These are phyloP conservation scores for Flaveria ramosissima DNA, from an alignment of 129 eudicot genomes.

Conservation along the genomic window DNA sequence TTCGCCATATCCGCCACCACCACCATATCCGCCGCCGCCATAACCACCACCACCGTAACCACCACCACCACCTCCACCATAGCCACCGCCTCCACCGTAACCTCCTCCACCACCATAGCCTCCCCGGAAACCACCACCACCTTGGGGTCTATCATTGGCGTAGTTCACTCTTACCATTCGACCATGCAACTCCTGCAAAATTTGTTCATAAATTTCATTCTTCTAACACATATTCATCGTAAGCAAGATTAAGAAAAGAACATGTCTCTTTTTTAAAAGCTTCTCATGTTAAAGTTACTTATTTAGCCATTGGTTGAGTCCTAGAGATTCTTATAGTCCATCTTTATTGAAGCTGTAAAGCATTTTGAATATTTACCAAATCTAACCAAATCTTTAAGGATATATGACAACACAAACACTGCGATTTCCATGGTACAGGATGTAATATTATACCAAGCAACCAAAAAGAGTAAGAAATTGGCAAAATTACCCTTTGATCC, in stretches of 20 bases:
- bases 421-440: no score
- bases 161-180: conserved; percentile 64
- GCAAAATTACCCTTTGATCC: conserved; percentile 11
- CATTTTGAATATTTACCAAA: no score
- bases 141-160: conserved; percentile 72
- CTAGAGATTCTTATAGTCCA: no score
- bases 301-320: not conserved
- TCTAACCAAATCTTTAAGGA: no score
- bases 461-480: not conserved
- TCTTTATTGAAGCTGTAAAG: no score
- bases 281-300: not conserved
- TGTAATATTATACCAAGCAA: no score
- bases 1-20: conserved; percentile 26
- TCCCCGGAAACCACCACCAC: conserved; percentile 46
- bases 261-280: not conserved
- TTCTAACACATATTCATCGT: not conserved
- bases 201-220: not conserved
- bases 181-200: conserved; percentile 75
- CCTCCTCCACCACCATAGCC: conserved; percentile 37
- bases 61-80: conserved; percentile 27
- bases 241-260: not conserved
- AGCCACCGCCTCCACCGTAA: conserved; percentile 28
- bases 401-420: no score
- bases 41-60: conserved; percentile 27
- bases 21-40: conserved; percentile 8